Base-by-base conservation (phyloP, 1,284 basidiomycete genomes). In the Lignosus rhinocerotis region DNA sequence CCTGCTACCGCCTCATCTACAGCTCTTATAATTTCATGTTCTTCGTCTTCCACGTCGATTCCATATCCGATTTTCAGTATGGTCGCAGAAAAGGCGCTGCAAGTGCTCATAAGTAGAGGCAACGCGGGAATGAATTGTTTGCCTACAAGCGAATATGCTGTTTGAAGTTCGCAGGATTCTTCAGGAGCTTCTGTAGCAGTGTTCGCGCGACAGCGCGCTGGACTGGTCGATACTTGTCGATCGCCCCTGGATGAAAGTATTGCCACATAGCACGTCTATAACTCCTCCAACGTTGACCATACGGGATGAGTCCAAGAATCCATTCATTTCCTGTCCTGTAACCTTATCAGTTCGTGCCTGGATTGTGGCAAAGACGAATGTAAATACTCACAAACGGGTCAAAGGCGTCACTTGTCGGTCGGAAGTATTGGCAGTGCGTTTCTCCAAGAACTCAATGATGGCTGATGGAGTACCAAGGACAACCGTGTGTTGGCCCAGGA, bases 61-160 rank as follows among this genome's bases (percentile, higher is more conserved):
- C 60, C 64, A 12, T 66, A 66, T 5, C 53, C 51, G 8, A 62
- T 53, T 19, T 55, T 61, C 32, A 65, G 30, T 3, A 65, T 52
- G 6, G 44, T 48, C 12, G 53, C 32, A 1, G 56, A 54, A 2
- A 61, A 53, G 10, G 53, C 50, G 12, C 57, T 55, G 30, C 16
- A 19, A 16, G n/a, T 49, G 30, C 30, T 14, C 16, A 14, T 30
- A 16, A 30, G 33, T 9, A 11, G n/a, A 19, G 17, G 19, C 6
- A n/a, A 16, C 25, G 12, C 16, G 17, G 14, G 3, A 8, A 32
- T 53, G 1, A 43, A 11, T 12, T 19, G 10, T 19, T 3, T 2
- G 42, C 58, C 42, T 42, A 54, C 59, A 39, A 46, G 3, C 47
- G 55, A 6, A 53, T 52, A 30, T 60, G 50, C 2, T 44, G 2